These are phyloP conservation scores for Eucalyptus albens DNA, from an alignment of 345 rosid genomes.

Conservation along the genomic window DNA sequence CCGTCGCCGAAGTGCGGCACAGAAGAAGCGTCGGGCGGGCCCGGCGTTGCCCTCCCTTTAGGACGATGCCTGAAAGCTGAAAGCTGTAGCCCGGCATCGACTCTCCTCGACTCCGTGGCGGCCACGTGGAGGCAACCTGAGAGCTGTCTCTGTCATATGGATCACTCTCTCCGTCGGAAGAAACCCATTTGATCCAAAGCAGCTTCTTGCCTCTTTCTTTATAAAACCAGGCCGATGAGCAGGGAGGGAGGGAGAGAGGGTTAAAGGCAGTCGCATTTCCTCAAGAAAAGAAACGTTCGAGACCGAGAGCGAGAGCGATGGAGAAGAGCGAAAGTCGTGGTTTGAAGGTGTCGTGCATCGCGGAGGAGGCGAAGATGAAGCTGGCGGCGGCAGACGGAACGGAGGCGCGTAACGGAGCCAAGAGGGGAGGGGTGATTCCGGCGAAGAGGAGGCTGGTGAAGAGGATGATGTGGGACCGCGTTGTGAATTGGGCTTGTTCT, in stretches of 20 bases:
- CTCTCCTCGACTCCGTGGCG: neutral
- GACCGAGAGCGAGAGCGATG: neutral
- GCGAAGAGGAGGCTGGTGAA: constrained; percentile 2
- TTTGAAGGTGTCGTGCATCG: neutral
- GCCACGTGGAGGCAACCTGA: neutral
- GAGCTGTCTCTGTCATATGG: neutral
- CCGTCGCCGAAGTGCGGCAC: neutral
- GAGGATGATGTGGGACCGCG: neutral
- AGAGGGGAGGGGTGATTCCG: neutral
- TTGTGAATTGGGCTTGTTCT: neutral
- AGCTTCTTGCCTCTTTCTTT: neutral
- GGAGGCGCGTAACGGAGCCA: neutral
- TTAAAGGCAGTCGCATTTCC: neutral
- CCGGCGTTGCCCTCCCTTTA: neutral
- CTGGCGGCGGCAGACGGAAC: neutral
- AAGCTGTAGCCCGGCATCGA: neutral
- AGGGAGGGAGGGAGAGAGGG: neutral
- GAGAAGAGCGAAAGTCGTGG: neutral
- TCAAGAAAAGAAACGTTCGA: neutral
- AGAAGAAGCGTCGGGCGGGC: neutral
- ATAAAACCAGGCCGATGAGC: neutral
- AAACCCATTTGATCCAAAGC: neutral
- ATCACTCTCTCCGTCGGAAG: neutral
- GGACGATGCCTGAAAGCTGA: neutral
- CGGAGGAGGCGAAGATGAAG: neutral